Evolutionary conservation across 2,329 filamentous ascomycete genomes (phyloP).

Genomic region (Sarocladium brachiariae): DNA sequence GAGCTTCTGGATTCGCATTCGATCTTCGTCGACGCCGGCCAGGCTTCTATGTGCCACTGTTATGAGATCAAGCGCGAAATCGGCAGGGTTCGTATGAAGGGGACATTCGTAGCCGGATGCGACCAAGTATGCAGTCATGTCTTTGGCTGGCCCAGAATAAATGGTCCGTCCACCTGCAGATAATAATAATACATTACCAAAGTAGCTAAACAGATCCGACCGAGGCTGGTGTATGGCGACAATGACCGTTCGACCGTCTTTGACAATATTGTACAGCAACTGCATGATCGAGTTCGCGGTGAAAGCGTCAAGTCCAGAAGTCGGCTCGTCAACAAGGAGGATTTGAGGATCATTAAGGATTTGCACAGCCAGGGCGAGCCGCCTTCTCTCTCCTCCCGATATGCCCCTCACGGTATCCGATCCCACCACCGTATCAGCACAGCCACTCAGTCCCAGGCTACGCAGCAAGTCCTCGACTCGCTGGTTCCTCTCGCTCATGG

Average conservation of each 20-base stretch:
- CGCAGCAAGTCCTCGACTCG: constrained; percentile 65
- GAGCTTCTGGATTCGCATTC: constrained; percentile 53
- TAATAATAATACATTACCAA: constrained; percentile 64
- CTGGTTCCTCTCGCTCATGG: constrained; percentile 56
- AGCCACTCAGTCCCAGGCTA: constrained; percentile 73
- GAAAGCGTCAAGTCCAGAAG: constrained; percentile 70
- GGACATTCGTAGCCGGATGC: constrained; percentile 58
- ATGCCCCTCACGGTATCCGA: constrained; percentile 70
- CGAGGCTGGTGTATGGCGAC: constrained; percentile 75
- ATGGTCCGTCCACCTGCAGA: constrained; percentile 62
- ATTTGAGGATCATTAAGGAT: constrained; percentile 69
- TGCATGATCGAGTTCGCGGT: constrained; percentile 72
- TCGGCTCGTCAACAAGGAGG: constrained; percentile 68
- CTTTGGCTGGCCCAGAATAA: constrained; percentile 55
- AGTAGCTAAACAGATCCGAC: constrained; percentile 64
- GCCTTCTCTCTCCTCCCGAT: constrained; percentile 70
- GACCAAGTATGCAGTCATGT: constrained; percentile 61
- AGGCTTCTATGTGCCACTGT: constrained; percentile 66
- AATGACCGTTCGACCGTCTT: constrained; percentile 66
- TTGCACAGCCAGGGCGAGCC: constrained; percentile 72
- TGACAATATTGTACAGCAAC: constrained; percentile 61
- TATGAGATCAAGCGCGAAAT: constrained; percentile 71
- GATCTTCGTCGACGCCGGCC: constrained; percentile 52
- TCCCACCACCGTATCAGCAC: constrained; percentile 67
- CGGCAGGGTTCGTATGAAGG: constrained; percentile 65